Evolutionary conservation across 2,329 filamentous ascomycete genomes (phyloP).

Genomic region (Venturia aucupariae): DNA sequence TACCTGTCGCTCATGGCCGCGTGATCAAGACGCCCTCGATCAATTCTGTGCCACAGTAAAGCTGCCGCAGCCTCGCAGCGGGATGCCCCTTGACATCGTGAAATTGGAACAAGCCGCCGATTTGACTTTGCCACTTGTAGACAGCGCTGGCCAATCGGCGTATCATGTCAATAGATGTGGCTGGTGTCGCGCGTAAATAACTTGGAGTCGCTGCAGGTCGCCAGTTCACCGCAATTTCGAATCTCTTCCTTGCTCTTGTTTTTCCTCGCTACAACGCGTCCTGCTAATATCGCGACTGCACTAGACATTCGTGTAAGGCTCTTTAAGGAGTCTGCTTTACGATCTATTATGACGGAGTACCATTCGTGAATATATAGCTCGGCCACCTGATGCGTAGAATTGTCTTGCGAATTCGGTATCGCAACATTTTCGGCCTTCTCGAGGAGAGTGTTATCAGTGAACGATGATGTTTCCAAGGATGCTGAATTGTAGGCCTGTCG

Average conservation of each 20-base stretch:
- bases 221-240: constrained; percentile 7
- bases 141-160: neutral
- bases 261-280: neutral
- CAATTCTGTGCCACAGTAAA: neutral
- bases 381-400: neutral
- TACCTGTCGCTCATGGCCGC: constrained; percentile 1
- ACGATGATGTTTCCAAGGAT: neutral
- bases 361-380: neutral
- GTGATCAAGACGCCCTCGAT: neutral
- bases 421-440: neutral
- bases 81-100: constrained; percentile 1
- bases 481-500: neutral
- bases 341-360: neutral
- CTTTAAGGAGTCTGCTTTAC: neutral
- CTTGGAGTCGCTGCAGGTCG: neutral
- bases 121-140: neutral
- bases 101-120: constrained; percentile 4
- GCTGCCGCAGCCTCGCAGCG: neutral
- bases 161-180: neutral
- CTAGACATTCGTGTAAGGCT: neutral
- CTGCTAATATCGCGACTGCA: neutral
- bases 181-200: neutral
- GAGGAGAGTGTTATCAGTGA: neutral
- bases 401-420: neutral
- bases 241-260: constrained; percentile 3